These are phyloP conservation scores for Monilinia fructigena DNA, from an alignment of 2,329 filamentous ascomycete genomes.

Conservation along the genomic window DNA sequence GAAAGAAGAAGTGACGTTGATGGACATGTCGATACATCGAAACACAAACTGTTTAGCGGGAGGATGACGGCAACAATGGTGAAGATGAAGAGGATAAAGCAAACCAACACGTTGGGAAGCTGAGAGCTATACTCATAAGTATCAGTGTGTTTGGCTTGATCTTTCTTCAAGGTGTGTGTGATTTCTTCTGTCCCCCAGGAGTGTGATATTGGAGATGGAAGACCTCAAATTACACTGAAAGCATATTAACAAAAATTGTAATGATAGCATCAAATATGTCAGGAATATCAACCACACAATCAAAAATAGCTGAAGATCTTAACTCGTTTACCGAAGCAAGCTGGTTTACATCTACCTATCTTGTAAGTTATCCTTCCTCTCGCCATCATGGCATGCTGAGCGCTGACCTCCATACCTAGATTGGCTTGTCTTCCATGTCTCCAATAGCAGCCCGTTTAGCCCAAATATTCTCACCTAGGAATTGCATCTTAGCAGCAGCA, in stretches of 20 bases:
- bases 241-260: background rate
- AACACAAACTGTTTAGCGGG: background rate
- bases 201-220: background rate
- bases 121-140: conserved; percentile 48
- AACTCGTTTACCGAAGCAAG: conserved; percentile 69
- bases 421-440: conserved; percentile 57
- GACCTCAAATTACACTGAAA: background rate
- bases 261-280: conserved; percentile 62
- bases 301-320: conserved; percentile 70
- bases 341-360: conserved; percentile 80
- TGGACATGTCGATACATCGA: conserved; percentile 16
- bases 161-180: conserved; percentile 55
- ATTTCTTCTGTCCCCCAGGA: background rate
- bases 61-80: background rate
- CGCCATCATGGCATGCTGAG: background rate
- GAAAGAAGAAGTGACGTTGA: conserved; percentile 1
- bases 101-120: conserved; percentile 36
- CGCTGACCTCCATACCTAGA: conserved; percentile 41
- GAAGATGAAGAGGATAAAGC: conserved; percentile 40
- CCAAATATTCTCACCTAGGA: conserved; percentile 68
- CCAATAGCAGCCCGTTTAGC: conserved; percentile 71
- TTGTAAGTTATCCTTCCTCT: conserved; percentile 45
- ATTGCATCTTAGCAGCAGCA: conserved; percentile 63
- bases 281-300: conserved; percentile 78
- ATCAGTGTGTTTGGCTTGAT: conserved; percentile 56